These are phyloP conservation scores for Clitopilus hobsonii DNA, from an alignment of 768 basidiomycete species.

Conservation along the genomic window DNA sequence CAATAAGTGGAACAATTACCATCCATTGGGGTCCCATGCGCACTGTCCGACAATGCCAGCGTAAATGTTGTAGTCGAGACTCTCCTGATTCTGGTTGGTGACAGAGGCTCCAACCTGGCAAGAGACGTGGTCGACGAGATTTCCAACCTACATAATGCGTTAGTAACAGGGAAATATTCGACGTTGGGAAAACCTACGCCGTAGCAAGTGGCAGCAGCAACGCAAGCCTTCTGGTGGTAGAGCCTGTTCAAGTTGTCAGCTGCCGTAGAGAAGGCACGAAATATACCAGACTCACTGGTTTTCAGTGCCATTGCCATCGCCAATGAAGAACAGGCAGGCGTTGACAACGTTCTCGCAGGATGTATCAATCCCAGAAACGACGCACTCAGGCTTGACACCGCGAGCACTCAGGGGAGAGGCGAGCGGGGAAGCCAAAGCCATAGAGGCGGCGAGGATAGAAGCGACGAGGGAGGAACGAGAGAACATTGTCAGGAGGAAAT, in stretches of 20 bases:
- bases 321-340: neutral
- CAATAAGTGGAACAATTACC: neutral
- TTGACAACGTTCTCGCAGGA: neutral
- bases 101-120: neutral
- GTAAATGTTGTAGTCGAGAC: neutral
- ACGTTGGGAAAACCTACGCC: neutral
- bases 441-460: neutral
- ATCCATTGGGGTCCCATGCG: neutral
- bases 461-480: neutral
- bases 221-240: neutral
- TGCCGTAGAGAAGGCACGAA: neutral
- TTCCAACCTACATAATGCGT: neutral
- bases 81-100: neutral
- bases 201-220: neutral
- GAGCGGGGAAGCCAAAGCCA: neutral
- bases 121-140: conserved; percentile 1
- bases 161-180: neutral
- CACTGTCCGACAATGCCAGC: neutral
- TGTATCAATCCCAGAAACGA: neutral
- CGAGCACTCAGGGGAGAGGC: neutral
- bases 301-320: neutral
- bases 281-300: neutral
- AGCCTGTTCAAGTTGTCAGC: neutral
- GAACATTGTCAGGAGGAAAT: neutral
- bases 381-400: neutral